Percentiles rank a stretch among this genome's conserved stretches.
Conservation (phyloP, 257 asterid species). For the Verbascum thapsus region DNA sequence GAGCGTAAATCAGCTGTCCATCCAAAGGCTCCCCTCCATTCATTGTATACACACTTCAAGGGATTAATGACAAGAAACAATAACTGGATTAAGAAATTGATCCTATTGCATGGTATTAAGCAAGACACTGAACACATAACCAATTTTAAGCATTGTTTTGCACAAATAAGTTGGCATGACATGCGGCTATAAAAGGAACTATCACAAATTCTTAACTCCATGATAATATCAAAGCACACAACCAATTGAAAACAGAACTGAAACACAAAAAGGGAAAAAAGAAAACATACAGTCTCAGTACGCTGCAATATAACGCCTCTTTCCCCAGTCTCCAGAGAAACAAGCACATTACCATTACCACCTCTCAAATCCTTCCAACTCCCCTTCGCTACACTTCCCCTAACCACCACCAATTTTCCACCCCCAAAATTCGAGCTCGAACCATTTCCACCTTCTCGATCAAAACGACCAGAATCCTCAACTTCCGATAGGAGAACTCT, state of each 20-base stretch:
- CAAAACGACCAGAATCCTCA: constrained; percentile 13
- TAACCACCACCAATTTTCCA: constrained; percentile 59
- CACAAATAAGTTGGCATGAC: too few species aligned
- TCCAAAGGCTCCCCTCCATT: constrained; percentile 76
- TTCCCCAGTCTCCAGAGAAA: constrained; percentile 61
- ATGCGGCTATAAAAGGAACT: too few species aligned
- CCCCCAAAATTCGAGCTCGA: constrained; percentile 30
- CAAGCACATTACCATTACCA: constrained; percentile 35
- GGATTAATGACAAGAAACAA: constrained; percentile 1
- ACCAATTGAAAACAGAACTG: background rate
- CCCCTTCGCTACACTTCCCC: constrained; percentile 71
- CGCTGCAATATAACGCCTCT: constrained; percentile 63
- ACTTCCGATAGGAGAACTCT: constrained; percentile 52
- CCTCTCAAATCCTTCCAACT: constrained; percentile 51
- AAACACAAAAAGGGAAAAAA: background rate
- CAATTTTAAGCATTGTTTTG: background rate
- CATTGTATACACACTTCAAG: constrained; percentile 77
- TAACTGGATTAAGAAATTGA: constrained; percentile 1
- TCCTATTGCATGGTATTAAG: background rate
- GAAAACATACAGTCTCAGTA: constrained; percentile 56
- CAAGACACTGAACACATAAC: background rate
- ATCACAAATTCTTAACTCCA: too few species aligned
- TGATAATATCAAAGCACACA: too few species aligned
- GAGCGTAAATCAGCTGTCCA: constrained; percentile 78
- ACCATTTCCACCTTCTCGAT: too few species aligned